A percentile compares a stretch with the other conserved stretches of the same genome.
These are phyloP conservation scores for Rhizopogon vulgaris DNA, from an alignment of 768 basidiomycete species.

Conservation along the genomic window DNA sequence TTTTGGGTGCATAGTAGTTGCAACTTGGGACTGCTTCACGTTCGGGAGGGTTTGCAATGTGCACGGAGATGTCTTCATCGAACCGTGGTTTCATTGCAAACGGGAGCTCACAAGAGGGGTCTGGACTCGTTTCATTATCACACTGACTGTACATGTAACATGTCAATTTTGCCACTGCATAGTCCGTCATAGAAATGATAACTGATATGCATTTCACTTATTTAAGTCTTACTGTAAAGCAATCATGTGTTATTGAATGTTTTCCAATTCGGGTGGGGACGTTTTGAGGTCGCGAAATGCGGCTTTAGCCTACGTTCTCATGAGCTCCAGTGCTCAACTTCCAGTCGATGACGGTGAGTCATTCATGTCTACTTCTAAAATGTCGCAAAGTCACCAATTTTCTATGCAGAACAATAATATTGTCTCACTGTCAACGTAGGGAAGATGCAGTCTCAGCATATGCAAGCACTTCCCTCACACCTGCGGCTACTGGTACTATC, in stretches of 20 bases:
- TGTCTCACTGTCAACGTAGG: neutral
- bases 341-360: neutral
- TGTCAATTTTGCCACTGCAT: no score
- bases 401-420: neutral
- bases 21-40: no score
- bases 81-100: slow-evolving; percentile 75
- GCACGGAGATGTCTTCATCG: no score
- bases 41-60: no score
- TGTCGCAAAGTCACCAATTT: neutral
- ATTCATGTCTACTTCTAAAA: neutral
- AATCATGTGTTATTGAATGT: neutral
- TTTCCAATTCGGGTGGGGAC: neutral
- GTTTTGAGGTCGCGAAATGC: neutral
- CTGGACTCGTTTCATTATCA: no score
- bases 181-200: no score
- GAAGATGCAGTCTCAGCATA: slow-evolving; percentile 16
- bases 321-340: neutral
- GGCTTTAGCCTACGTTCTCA: neutral
- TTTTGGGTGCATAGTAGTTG: no score
- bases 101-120: no score
- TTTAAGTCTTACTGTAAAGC: no score
- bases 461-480: slow-evolving; percentile 19
- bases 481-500: slow-evolving; percentile 18
- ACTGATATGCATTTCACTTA: no score
- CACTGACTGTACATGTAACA: no score